Evolutionary conservation across 805 yeast species (phyloP), one percentile per base, ranked within the genome.

Genomic region (Candida sakaeoensis): DNA sequence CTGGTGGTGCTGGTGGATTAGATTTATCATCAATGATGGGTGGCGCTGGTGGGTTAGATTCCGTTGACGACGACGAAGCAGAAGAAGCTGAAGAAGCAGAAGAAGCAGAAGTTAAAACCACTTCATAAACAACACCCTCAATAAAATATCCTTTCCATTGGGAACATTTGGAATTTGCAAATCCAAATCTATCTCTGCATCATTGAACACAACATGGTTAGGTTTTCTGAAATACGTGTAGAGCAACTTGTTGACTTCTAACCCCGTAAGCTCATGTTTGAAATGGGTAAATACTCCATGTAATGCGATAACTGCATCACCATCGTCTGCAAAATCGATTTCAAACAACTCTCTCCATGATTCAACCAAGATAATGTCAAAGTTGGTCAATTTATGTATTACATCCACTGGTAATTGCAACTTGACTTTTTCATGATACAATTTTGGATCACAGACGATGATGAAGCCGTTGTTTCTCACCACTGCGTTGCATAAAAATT

Each of bases 21-120:
- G 24, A 46, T 21, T 21, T 21, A 21, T 21, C 55, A 31, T 40
- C 54, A 22, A 61, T 64, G 49, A 72, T 68, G 54, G 72, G 72
- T 31, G 56, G 63, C 22, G 64, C 63, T 15, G 49, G 60, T 46
- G 37, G 34, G 9, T 28, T 28, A 9, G 49, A 38, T 24, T 52
- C 42, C 15, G 46, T 39, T 13, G 54, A 37, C 9, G 61, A 43
- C 23, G 57, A 33, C n/a, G 61, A 46, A 24, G 60, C 45, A 14
- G 57, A 37, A n/a, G 57, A 41, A 28, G 54, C 37, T 40, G 55
- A 42, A 33, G 61, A 50, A 39, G 58, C 26, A 26, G 53, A 51
- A 40, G 55, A 43, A 37, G 10, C 34, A 18, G 14, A 22, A 22
- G 19, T 19, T 33, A 33, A 10, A 35, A 35, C 44, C 44, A 41